Evolutionary conservation across 805 yeast species (phyloP), one percentile per base, ranked within the genome.

Genomic region (Pichia kluyveri): DNA sequence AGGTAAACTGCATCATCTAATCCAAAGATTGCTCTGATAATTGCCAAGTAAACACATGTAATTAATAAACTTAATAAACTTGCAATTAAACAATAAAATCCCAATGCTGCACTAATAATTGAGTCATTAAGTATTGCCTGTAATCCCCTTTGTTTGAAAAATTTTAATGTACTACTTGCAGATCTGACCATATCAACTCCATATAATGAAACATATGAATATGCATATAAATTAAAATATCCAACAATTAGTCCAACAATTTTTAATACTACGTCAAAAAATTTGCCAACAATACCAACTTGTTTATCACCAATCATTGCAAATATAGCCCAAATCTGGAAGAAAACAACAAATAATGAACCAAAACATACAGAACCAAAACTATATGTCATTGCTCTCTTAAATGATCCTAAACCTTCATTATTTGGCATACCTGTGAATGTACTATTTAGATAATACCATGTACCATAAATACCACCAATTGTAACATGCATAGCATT

Each of bases 331-430:
- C 87, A 12, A 15, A 38, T 15, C 43, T 86, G 91, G 52, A 88
- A 74, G 27, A 87, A 52, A 0, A 96, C 76, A 10, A 87, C 95
- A 56, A 87, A 76, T 54, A 89, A 68, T 1, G 69, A 65, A 0
- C 96, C 96, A 58, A 86, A 83, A 61, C 95, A 83, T 46, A 90
- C 82, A 1, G 96, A 86, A 0, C 97, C 97, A 60, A 89, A 82
- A 10, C 91, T 85, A 60, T 82, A 85, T 3, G 96, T 84, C 68
- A 86, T 66, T 1, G 96, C 86, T 56, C 96, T 74, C 43, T 55
- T 62, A 54, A 90, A 78, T 1, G 96, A 84, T 2, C 93, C 91
- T 42, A 80, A 66, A 1, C 93, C 91, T 26, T 93, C 91, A 70
- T 76, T 75, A 57, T 63, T 77, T 34, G 96, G 96, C 23, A 90